Base-by-base conservation (phyloP, 805 yeast genomes). In the Metschnikowia colocasiae region DNA sequence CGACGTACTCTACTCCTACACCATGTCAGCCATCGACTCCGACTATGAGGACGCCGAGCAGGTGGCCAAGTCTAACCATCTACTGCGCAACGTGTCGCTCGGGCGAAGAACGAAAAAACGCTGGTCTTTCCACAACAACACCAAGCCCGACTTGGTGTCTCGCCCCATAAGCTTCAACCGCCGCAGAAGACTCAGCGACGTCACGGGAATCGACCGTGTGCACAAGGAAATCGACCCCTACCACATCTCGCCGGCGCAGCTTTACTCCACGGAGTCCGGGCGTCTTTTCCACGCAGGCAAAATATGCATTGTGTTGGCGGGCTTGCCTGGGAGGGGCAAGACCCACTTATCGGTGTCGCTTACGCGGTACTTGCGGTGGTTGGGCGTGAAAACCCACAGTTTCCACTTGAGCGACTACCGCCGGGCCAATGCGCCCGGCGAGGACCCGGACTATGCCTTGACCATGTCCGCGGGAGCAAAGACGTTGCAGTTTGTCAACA, bases 261-360 rank as follows among this genome's bases (percentile, higher is more conserved):
- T 91, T 38, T 92, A 92, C 64, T 83, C 95, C 10, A 92, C 98
- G 0, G 96, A 89, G 48, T 81, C 91, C 0, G 99, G 99, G 0
- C 79, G 89, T 53, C 74, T 94, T 58, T 94, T 88, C 69, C 98
- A 94, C 60, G 98, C 99, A 4, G 99, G 99, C 3, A 87, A 88
- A 58, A 82, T 94, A 37, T 81, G 95, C 57, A 85, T 94, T 45
- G 88, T 86, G 3, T 75, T 94, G 55, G 92, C 87, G 4, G 99
- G 99, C 0, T 74, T 91, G 50, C 98, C 99, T 2, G 98, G 97
- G 1, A 77, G 98, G 40, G 97, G 98, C 2, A 94, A 94, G 63
- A 94, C 99, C 1, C 89, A 90, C 62, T 74, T 92, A 43, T 85
- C 97, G 5, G 97, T 92, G 33, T 84, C 96, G 12, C 75, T 94